These are phyloP conservation scores for Clavariopsis aquatica DNA, from an alignment of 495 filamentous ascomycete genomes.

Conservation along the genomic window DNA sequence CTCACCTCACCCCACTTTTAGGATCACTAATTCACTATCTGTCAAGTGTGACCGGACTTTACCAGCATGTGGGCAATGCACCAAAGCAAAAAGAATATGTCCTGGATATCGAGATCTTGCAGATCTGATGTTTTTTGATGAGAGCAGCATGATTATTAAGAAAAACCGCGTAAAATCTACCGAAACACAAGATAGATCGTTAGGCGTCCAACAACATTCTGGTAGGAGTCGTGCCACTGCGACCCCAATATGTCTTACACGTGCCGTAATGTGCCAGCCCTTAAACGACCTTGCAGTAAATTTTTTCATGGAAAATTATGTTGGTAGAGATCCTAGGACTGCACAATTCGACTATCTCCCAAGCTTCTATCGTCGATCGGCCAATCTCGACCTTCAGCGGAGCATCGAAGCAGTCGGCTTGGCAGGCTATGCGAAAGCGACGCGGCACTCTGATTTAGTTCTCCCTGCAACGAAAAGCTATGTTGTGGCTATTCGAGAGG, in stretches of 20 bases:
- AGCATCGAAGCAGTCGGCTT: conserved; percentile 28
- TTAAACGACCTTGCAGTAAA: conserved; percentile 24
- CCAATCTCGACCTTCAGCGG: conserved; percentile 1
- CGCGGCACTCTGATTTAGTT: conserved; percentile 1
- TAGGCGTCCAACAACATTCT: not conserved
- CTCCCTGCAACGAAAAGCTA: conserved; percentile 13
- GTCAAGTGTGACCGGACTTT: conserved; percentile 25
- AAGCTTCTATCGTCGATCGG: conserved; percentile 10
- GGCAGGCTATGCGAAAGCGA: conserved; percentile 18
- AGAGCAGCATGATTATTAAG: conserved; percentile 24
- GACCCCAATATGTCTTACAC: not conserved
- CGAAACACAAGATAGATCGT: not conserved
- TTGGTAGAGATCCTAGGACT: conserved; percentile 2
- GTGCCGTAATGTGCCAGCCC: conserved; percentile 8
- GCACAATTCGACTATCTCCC: conserved; percentile 29
- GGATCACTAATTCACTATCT: conserved; percentile 5
- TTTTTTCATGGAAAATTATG: conserved; percentile 28
- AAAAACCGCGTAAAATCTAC: conserved; percentile 11
- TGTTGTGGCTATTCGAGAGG: conserved; percentile 15
- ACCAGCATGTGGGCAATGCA: conserved; percentile 29
- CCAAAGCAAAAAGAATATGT: conserved; percentile 21
- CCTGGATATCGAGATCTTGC: conserved; percentile 27
- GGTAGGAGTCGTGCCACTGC: not conserved
- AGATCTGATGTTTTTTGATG: conserved; percentile 33
- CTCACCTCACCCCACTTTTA: too few relatives aligned